Percentiles rank a stretch among this genome's conserved stretches.
Conservation (phyloP, 75 land plant species). For the Selaginella tamariscina region DNA sequence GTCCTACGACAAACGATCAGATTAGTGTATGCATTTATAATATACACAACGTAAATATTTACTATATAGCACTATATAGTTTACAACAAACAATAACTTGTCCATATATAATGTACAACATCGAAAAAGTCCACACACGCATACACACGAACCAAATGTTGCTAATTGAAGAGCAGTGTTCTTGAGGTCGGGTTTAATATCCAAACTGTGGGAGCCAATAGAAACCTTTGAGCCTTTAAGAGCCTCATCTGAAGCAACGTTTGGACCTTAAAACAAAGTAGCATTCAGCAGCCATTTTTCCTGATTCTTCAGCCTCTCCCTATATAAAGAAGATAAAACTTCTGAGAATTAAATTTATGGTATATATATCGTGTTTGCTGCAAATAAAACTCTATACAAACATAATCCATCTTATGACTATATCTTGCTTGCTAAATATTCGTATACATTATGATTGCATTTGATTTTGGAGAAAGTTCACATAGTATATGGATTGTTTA, state of each 20-base stretch:
- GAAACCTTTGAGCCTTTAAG: conserved; percentile 34
- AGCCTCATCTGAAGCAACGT: conserved; percentile 48
- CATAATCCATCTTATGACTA: too few relatives aligned
- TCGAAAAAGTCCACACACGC: too few relatives aligned
- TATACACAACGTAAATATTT: too few relatives aligned
- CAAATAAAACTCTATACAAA: too few relatives aligned
- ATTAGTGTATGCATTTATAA: too few relatives aligned
- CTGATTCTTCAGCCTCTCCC: conserved; percentile 44
- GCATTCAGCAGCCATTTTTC: conserved; percentile 51
- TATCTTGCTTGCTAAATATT: conserved; percentile 1
- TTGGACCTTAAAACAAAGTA: conserved; percentile 55
- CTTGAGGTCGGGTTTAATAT: conserved; percentile 37
- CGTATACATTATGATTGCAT: conserved; percentile 14
- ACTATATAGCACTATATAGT: too few relatives aligned
- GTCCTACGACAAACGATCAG: conserved; percentile 28
- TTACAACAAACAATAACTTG: too few relatives aligned
- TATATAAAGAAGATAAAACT: conserved; percentile 11
- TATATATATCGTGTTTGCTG: too few relatives aligned
- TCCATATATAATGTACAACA: not conserved
- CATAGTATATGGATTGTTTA: too few relatives aligned
- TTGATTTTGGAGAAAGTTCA: too few relatives aligned
- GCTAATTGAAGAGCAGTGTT: conserved; percentile 38
- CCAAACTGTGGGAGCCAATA: conserved; percentile 42
- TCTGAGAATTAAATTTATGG: conserved; percentile 4
- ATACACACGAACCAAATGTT: conserved; percentile 27